These are phyloP conservation scores for Thecaphora thlaspeos DNA, from an alignment of 1,284 basidiomycete species.

Conservation along the genomic window DNA sequence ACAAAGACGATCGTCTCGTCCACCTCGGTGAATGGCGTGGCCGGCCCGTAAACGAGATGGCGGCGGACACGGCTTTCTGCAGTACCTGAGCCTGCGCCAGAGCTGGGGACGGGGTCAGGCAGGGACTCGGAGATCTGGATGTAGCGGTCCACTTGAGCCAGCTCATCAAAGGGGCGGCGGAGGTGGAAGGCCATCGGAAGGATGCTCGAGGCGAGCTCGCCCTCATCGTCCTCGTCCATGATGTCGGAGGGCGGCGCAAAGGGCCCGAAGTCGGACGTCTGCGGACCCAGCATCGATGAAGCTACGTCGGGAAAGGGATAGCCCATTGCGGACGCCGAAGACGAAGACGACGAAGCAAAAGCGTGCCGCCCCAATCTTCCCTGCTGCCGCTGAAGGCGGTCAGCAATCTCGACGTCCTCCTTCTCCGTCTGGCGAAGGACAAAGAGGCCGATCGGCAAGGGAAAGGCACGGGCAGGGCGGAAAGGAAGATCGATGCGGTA, in stretches of 20 bases:
- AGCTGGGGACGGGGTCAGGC: background rate
- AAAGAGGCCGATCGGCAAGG: conserved; percentile 36
- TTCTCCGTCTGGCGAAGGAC: conserved; percentile 37
- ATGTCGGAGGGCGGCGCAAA: conserved; percentile 3
- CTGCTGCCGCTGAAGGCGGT: conserved; percentile 4
- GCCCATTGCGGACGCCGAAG: conserved; percentile 3
- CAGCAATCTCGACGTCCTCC: conserved; percentile 30
- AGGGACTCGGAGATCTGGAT: conserved; percentile 14
- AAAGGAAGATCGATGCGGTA: conserved; percentile 38
- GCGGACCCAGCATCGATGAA: conserved; percentile 12
- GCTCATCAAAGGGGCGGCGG: conserved; percentile 40
- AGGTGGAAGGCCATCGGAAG: conserved; percentile 47
- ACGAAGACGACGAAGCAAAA: background rate
- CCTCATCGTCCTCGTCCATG: conserved; percentile 14
- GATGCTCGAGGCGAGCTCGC: conserved; percentile 8
- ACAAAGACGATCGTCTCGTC: conserved; percentile 38
- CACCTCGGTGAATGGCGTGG: conserved; percentile 26
- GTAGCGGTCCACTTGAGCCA: conserved; percentile 33
- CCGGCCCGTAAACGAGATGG: conserved; percentile 31
- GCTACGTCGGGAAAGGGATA: conserved; percentile 2
- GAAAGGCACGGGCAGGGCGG: conserved; percentile 29
- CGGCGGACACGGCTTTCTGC: background rate
- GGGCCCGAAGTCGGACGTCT: conserved; percentile 10
- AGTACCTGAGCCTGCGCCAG: too few relatives aligned
- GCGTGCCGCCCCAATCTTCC: too few relatives aligned